Base-by-base conservation (phyloP, 225 moss, liverwort and hornwort species). In the Anthoceros angustus region DNA sequence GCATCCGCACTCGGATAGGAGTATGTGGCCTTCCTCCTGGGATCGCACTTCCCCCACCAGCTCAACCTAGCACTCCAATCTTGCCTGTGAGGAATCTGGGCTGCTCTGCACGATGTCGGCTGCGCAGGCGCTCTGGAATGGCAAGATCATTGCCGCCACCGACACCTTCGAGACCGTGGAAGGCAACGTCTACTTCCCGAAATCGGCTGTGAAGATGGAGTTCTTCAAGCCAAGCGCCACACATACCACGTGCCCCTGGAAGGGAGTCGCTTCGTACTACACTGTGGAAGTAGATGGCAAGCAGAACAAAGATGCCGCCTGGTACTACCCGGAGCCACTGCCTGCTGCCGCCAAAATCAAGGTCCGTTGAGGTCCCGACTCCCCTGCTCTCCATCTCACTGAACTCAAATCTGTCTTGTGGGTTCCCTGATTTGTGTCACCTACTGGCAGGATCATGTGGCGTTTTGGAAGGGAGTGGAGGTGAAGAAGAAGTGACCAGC, bases 241-340 rank as follows among this genome's bases (percentile, higher is more conserved):
- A 49, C 81, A 86, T 49, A 78, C 82, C 42, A 82, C 63, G 32
- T 87, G 90, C 63, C 1, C 38, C 32, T 90, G 87, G 90, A 90
- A 90, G 67, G 87, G 90, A 21, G 40, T 74, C 38, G 85, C 85
- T 6, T 86, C 87, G 9, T 86, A 87, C 64, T 90, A 87, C 66
- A 86, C 74, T 67, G 14, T 87, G 8, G 87, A 87, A 68, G 90
- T 87, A 60, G 83, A 90, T 20, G 87, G 87, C 15, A 82, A 86
- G 80, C 74, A 80, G 76, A 90, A 87, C 68, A 86, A 82, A 68
- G 87, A 90, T 70, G 90, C 90, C 16, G 90, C 87, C 6, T 90
- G 87, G 90, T 86, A 80, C 71, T 86, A 87, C 62, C 77, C 87
- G 5, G 65, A 85, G 16, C 87, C 90, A 8, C 80, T 79, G 70